Evolutionary conservation across 805 yeast species (phyloP).

Genomic region (Danielia reshetovae): DNA sequence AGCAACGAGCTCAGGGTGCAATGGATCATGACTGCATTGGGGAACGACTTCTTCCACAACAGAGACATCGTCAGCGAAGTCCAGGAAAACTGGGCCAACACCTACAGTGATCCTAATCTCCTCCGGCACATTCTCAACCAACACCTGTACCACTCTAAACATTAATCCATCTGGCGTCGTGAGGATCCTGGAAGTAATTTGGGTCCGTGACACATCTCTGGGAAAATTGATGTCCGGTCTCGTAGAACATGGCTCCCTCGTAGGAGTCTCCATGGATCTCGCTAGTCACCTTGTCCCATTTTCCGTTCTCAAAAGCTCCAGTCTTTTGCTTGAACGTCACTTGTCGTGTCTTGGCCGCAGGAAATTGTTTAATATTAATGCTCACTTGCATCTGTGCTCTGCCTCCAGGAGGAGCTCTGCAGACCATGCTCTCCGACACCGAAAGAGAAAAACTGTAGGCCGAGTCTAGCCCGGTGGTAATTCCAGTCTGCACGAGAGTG

Average conservation of each 20-base stretch:
- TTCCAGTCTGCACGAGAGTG: background rate
- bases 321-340: constrained; percentile 4
- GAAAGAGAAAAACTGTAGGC: background rate
- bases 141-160: constrained; percentile 1
- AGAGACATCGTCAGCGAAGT: background rate
- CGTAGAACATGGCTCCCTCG: constrained; percentile 12
- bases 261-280: constrained; percentile 9
- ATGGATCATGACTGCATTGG: constrained; percentile 3
- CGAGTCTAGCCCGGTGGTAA: background rate
- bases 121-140: constrained; percentile 1
- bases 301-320: constrained; percentile 1
- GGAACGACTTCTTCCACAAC: background rate
- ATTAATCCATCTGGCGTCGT: too few relatives aligned
- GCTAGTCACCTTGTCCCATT: constrained; percentile 10
- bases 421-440: constrained; percentile 9
- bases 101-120: background rate
- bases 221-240: constrained; percentile 7
- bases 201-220: constrained; percentile 16
- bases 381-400: constrained; percentile 15
- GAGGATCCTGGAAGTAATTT: constrained; percentile 10
- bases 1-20: background rate
- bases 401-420: constrained; percentile 15
- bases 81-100: constrained; percentile 1
- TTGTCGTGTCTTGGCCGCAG: constrained; percentile 10
- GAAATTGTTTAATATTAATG: constrained; percentile 13